Base-by-base conservation (phyloP, 257 asterid genomes). In the Eustoma russellianum region DNA sequence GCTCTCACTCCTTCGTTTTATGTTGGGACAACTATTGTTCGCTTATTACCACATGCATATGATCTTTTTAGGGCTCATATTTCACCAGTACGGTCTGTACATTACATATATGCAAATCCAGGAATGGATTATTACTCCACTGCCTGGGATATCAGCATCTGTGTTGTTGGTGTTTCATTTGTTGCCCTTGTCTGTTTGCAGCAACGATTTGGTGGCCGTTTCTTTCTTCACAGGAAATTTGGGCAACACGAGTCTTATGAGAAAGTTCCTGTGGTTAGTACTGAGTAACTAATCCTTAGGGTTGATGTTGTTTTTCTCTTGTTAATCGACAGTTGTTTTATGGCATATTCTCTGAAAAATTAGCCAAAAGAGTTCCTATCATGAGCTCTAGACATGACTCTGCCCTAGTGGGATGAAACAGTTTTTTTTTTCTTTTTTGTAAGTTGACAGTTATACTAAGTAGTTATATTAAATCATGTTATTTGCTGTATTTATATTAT, bases 41-140 rank as follows among this genome's bases (percentile, higher is more conserved):
- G 94, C 33, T 71, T 77, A 60, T 35, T 83, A 63, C 98, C 98
- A 5, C 98, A 83, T 46, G 80, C 66, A 8, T 90, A 86, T 52
- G 96, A 90, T 66, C 81, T 86, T 41, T 90, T 79, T 70, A 70
- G 93, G 68, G 70, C 77, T 41, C 85, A 64, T 51, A 71, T 71
- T 64, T 57, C 90, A 5, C 52, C 73, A 45, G 11, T 48, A 1
- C 82, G 77, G 88, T 60, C 77, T 0, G 65, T 75, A 44, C 56
- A 62, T 55, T 76, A 74, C 69, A 77, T 90, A 18, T 90, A 81
- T 9, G 95, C 94, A 11, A 83, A 90, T 67, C 94, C 97, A 15
- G 68, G 77, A 70, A 60, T 71, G 83, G 93, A 83, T 59, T 90
- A 63, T 66, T 90, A 79, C 69, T 83, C 98, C 11, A 83, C 96